Base-by-base conservation (phyloP, 169 alveolate species). In the Eimeria zaria region DNA sequence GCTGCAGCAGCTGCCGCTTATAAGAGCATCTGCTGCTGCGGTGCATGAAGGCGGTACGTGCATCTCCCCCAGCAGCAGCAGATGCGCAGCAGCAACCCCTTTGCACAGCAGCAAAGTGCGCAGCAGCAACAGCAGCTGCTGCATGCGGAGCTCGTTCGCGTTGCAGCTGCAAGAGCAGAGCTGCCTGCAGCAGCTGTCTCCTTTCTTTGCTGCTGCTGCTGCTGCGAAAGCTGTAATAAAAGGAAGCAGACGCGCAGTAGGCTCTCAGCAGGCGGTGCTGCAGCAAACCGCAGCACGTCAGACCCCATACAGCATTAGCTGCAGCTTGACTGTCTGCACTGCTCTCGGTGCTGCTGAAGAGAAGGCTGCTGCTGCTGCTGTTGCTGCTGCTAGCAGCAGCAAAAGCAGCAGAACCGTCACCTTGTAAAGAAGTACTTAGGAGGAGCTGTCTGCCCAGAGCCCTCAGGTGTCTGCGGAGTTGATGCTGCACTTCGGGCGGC, bases 221-320 rank as follows among this genome's bases (percentile, higher is more conserved):
- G 53, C 55, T 33, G 18, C 18, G 44, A 27, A 83, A 55, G 91
- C 58, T 3, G 74, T 33, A 55, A 12, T 69, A 24, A 46, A 55
- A 51, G 51, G 55, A 39, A 46, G 91, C 14, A 0, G 91, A 83
- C 8, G 64, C 58, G 33, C 55, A n/a, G 48, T n/a, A 36, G 22
- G 91, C 33, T 33, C 91, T 83, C 1, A 84, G 69, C 46, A 84
- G 78, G 11, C 92, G 92, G 39, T 53, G 78, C 78, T 84, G 92
- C 53, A 84, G 92, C 92, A 84, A 39, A 11, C 92, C 92, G 67
- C 92, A 84, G 92, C 92, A 84, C 30, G 92, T 36, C 78, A 84
- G 11, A 60, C 92, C 92, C 92, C 92, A 84, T 55, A 84, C 92
- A 33, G 92, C 92, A 44, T 84, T 84, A 18, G 92, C 92, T 33